A percentile compares a stretch with the other conserved stretches of the same genome.
These are phyloP conservation scores for Starmera dryadoides DNA, from an alignment of 805 yeast genomes.

Conservation along the genomic window DNA sequence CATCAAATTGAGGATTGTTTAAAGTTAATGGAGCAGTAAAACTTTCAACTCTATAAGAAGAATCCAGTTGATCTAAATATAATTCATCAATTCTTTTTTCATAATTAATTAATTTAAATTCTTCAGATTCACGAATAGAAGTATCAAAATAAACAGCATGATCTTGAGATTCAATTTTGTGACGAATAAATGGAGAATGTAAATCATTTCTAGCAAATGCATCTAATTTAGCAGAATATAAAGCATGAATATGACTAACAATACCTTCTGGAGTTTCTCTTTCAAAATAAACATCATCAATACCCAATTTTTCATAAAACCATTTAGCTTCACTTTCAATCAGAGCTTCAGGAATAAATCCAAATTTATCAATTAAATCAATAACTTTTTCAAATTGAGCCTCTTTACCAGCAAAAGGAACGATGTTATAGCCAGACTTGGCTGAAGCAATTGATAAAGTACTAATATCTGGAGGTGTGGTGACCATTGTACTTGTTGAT, in stretches of 20 bases:
- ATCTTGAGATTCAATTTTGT: conserved; percentile 71
- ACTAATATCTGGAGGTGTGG: conserved; percentile 29
- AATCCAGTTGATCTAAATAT: conserved; percentile 53
- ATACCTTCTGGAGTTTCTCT: conserved; percentile 75
- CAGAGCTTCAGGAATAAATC: conserved; percentile 81
- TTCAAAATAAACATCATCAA: conserved; percentile 88
- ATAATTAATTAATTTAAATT: conserved; percentile 39
- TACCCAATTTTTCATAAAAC: conserved; percentile 84
- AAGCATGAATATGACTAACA: conserved; percentile 77
- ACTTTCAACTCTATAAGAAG: conserved; percentile 66
- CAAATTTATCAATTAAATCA: conserved; percentile 72
- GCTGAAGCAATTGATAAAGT: conserved; percentile 33
- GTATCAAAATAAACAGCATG: conserved; percentile 92
- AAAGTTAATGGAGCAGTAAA: conserved; percentile 56
- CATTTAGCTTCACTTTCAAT: conserved; percentile 83
- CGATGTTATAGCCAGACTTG: conserved; percentile 61
- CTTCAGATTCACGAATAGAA: conserved; percentile 39
- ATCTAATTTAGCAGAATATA: conserved; percentile 89
- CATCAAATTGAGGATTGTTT: conserved; percentile 26
- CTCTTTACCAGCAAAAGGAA: conserved; percentile 74
- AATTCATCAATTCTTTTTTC: conserved; percentile 77
- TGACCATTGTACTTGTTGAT: background rate
- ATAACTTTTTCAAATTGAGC: conserved; percentile 76
- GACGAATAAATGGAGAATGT: conserved; percentile 57
- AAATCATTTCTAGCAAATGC: conserved; percentile 63